Evolutionary conservation across 345 rosid genomes (phyloP), one percentile per base, ranked within the genome.

Genomic region (Microthlaspi erraticum): DNA sequence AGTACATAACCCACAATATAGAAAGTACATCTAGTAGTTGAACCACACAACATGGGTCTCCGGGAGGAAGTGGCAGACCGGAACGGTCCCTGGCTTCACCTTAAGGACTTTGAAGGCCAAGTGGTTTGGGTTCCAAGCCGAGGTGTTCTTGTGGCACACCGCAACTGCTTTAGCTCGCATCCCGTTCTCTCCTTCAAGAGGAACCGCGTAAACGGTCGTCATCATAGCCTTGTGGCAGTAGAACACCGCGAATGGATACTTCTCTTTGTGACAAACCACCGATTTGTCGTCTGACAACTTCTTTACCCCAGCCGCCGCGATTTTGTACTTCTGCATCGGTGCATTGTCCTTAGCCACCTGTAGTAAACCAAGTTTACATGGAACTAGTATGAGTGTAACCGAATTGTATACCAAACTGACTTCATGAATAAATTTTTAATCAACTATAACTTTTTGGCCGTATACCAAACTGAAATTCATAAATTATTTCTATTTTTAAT

Each of bases 61-160:
- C 5, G 96, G 96, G 64, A 89, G 96, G 84, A 89, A 87, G 42
- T 89, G 96, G 76, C 96, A 87, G 66, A 87, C 55, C 2, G 96
- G 89, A 68, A 83, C 66, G 4, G 77, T 82, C 66, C 93, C 96
- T 18, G 91, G 96, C 86, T 84, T 73, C 48, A 90, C 88, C 20
- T 87, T 83, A 36, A 90, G 91, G 14, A 87, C 82, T 78, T 84
- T 86, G 50, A 90, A 90, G 39, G 96, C 91, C 79, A 90, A 73
- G 70, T 90, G 96, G 79, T 82, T 83, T 2, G 93, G 89, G 85
- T 90, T 87, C 91, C 97, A 91, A 19, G 84, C 85, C 20, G 93
- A 86, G 9, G 97, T 87, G 71, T 93, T 81, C 29, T 85, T 84
- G 80, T 93, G 97, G 82, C 98, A 91, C 33, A 87, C 84, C 11